Evolutionary conservation across 257 asterid genomes (phyloP).

Genomic region (Solanum sejunctum): DNA sequence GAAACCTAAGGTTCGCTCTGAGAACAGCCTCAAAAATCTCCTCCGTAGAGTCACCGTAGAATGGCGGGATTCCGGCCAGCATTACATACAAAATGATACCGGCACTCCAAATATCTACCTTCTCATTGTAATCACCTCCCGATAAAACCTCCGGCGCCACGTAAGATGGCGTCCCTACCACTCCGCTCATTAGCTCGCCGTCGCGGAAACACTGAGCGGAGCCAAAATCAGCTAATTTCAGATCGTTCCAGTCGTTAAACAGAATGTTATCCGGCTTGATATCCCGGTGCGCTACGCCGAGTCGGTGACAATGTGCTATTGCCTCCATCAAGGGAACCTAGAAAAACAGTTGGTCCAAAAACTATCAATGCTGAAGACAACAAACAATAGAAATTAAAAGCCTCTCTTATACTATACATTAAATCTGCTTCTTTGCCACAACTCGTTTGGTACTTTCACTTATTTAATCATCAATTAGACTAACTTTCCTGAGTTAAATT

Average conservation of each 20-base stretch:
- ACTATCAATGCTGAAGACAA: background rate
- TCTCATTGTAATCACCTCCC: conserved; percentile 12
- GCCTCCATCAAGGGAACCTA: conserved; percentile 69
- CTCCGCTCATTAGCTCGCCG: conserved; percentile 16
- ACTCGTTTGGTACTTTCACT: background rate
- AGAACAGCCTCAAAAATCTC: conserved; percentile 25
- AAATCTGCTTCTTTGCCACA: background rate
- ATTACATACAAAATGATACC: conserved; percentile 21
- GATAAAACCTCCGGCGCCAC: conserved; percentile 24
- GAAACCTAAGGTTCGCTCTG: conserved; percentile 25
- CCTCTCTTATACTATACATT: background rate
- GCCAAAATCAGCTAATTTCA: conserved; percentile 73
- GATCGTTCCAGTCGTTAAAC: conserved; percentile 35
- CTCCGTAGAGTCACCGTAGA: conserved; percentile 15
- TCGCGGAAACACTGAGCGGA: conserved; percentile 46
- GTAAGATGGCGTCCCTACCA: conserved; percentile 31
- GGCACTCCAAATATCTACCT: conserved; percentile 30
- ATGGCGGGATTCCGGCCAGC: conserved; percentile 30
- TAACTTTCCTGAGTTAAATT: background rate
- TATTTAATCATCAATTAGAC: background rate
- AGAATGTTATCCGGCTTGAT: conserved; percentile 70
- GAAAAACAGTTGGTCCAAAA: background rate
- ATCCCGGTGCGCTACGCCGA: conserved; percentile 68
- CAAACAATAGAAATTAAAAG: background rate
- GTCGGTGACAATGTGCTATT: conserved; percentile 55